A percentile compares a stretch with the other conserved stretches of the same genome.
These are phyloP conservation scores for Alliaria petiolata DNA, from an alignment of 345 rosid genomes.

Conservation along the genomic window DNA sequence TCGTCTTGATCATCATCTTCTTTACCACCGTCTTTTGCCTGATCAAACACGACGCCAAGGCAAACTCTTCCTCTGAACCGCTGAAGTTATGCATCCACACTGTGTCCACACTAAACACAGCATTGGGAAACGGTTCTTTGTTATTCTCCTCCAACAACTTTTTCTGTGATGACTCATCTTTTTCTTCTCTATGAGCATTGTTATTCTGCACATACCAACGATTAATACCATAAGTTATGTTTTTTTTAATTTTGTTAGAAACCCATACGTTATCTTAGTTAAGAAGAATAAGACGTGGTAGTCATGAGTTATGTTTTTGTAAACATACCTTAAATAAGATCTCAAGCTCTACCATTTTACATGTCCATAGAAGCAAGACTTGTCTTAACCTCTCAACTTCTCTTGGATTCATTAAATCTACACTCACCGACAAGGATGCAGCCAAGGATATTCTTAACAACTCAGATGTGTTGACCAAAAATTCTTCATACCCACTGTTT, in stretches of 20 bases:
- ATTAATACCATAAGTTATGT: not conserved
- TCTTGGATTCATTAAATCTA: not conserved
- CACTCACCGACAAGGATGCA: slow-evolving; percentile 7
- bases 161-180: not conserved
- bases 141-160: not conserved
- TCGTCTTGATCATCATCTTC: slow-evolving; percentile 31
- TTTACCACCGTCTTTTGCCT: not conserved
- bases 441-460: slow-evolving; percentile 30
- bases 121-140: not conserved
- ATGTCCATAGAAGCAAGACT: not conserved
- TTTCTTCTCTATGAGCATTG: not conserved
- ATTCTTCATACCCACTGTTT: slow-evolving; percentile 14
- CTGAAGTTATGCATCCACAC: slow-evolving; percentile 5
- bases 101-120: not conserved
- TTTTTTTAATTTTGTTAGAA: too few relatives aligned
- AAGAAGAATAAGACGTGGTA: not conserved
- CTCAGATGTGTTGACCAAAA: not conserved
- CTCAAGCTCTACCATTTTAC: not conserved
- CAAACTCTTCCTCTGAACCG: slow-evolving; percentile 1
- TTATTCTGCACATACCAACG: not conserved
- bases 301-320: slow-evolving; percentile 1
- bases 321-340: not conserved
- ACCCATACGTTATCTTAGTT: not conserved
- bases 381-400: slow-evolving; percentile 9
- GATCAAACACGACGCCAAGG: not conserved